Evolutionary conservation across 208 protist species (phyloP), one percentile per base, ranked within the genome.

Genomic region (Willaertia magna): DNA sequence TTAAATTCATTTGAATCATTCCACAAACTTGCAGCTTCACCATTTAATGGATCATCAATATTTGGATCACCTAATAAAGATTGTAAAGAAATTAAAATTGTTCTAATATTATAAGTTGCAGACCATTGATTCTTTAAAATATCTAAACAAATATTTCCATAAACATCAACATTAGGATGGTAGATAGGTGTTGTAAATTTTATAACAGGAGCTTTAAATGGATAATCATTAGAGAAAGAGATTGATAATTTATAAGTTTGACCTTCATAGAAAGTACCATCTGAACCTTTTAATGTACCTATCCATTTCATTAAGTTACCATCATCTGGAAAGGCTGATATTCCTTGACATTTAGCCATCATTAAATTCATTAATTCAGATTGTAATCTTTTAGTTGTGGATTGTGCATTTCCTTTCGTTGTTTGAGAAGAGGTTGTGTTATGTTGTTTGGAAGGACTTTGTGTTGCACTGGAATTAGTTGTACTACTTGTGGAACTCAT

Each of bases 41-140:
- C 90, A 91, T 98, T 98, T 30, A 98, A 92, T 26, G 97, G 96
- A 30, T 93, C 96, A 76, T 97, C 92, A 86, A 96, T 97, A 89
- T 98, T 98, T 79, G 97, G 97, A 79, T 98, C 95, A 85, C 93
- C 94, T 0, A 98, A 91, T 2, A 98, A 92, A 49, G 88, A 94
- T 87, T 98, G 97, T 81, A 98, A 97, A 30, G 96, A 98, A 0
- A 98, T 88, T 46, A 98, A 91, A 55, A 98, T 92, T 1, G 95
- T 93, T 79, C 89, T 90, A 20, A 96, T 95, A 55, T 96, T 96
- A 91, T 98, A 98, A 20, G 96, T 93, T 12, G 97, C 94, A 18
- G 94, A 96, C 96, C 97, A 98, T 78, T 51, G 42, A 49, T 83
- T 59, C 52, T 98, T 98, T 30, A 99, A 91, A 81, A 98, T 98